Evolutionary conservation across 768 basidiomycete species (phyloP), one percentile per base, ranked within the genome.

Genomic region (Rickenella mellea): DNA sequence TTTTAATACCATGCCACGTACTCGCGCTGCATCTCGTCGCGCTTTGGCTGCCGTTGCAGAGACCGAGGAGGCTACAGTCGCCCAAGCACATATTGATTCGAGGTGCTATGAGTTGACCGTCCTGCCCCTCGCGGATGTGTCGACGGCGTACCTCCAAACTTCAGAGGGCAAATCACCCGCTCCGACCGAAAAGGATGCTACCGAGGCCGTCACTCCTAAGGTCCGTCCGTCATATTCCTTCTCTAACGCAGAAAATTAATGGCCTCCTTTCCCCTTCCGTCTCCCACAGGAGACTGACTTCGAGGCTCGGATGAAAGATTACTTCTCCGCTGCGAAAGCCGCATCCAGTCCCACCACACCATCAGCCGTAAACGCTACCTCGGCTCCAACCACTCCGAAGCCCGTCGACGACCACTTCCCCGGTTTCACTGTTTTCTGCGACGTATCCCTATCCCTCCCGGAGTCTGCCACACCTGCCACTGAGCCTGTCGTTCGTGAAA

Each of bases 21-120:
- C 47, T 54, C 41, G 42, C 43, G 20, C 27, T 5, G 24, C 24
- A 12, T 38, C 36, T 17, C 19, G 20, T 2, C 21, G 35, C 20
- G 48, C 42, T 22, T 29, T 36, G 25, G 27, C 21, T 27, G 22
- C 14, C 28, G 48, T 15, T 41, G 48, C 24, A 17, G 39, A 62
- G 61, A 49, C 62, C 55, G 28, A 64, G 51, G 48, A 51, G 50
- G 49, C 32, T 48, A 9, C 55, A 14, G 46, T 69, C 27, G 55
- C 67, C 12, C 80, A 85, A 54, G 68, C 67, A 3, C 60, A 67
- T 30, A 76, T 81, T 40, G 77, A 85, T 51, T 75, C 84, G n/a
- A 73, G 73, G 39, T 86, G 84, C 61, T 84, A 86, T 54, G 84
- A 85, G 52, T 56, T 87, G 49, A 88, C 84, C 4, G 84, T 88